Base-by-base conservation (phyloP, 345 rosid genomes). In the Moricandia arvensis region DNA sequence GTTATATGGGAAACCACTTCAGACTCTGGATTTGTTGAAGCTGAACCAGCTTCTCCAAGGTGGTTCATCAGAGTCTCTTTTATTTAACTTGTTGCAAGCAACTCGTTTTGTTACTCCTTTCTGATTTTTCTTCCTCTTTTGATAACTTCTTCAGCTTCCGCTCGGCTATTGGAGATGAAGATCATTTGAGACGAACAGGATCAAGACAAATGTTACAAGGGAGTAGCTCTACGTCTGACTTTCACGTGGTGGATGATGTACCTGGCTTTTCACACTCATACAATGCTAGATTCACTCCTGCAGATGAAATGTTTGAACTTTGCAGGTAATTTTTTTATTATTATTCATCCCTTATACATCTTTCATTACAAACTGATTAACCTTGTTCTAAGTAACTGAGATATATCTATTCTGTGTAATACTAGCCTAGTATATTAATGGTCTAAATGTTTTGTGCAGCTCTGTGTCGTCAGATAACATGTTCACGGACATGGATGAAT, bases 401-500 rank as follows among this genome's bases (percentile, higher is more conserved):
- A 18, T 53, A 53, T 53, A 51, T 17, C 24, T 17, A 17, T 43
- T 43, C 49, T 51, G 7, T n/a, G 12, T 8, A 10, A 41, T 26
- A n/a, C 15, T 47, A 47, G 47, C 65, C 59, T 61, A 12, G 35
- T 69, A 21, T 6, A 26, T 0, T 76, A n/a, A 18, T 38, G 33
- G 10, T 66, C 7, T 37, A 49, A 47, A 27, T 76, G 73, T 43
- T 79, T 68, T 6, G 29, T 31, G 54, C 75, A 79, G 82, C 63
- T 10, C 75, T 27, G 54, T 0, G 41, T 73, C 78, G 13, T 79
- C 82, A 51, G 82, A 79, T 62, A 78, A 78, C 61, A 54, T 79
- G 11, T 79, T 72, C 71, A 68, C 82, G 33, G 78, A 79, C 45
- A 3, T 68, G 54, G 78, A 79, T 24, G 82, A 79, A 68, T 79